phyloP scores from a whole-genome alignment of 2,329 filamentous ascomycete species.

The Lachnellula occidentalis region DNA sequence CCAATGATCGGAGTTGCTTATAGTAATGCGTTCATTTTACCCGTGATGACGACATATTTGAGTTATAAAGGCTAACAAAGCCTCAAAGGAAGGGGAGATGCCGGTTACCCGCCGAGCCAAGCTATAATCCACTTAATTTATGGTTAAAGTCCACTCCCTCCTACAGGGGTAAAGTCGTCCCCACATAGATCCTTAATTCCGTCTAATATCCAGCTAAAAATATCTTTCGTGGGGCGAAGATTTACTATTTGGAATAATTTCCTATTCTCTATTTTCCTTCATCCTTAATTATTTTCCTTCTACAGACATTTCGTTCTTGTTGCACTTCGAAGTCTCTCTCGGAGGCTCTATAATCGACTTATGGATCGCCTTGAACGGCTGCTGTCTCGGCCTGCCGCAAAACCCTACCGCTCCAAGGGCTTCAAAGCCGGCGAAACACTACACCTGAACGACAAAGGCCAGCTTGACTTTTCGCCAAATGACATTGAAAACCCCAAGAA shows the following conservation, averaged over 20 bases:
- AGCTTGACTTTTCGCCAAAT: constrained; percentile 37
- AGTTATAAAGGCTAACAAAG: too few species aligned
- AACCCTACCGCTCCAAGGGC: constrained; percentile 23
- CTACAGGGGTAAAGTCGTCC: too few species aligned
- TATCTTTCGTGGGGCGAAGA: too few species aligned
- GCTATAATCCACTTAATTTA: neutral
- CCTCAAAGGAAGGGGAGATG: neutral
- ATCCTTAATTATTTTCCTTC: too few species aligned
- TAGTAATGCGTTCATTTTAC: too few species aligned
- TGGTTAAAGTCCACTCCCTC: too few species aligned
- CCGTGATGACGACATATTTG: neutral
- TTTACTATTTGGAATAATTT: too few species aligned
- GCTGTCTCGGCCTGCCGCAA: constrained; percentile 24
- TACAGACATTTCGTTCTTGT: too few species aligned
- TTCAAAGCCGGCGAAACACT: constrained; percentile 12
- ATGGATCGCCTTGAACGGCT: constrained; percentile 23
- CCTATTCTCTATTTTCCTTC: too few species aligned
- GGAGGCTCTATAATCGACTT: neutral
- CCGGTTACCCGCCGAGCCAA: neutral
- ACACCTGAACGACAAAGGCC: constrained; percentile 20
- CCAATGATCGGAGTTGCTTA: too few species aligned
- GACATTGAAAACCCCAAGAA: constrained; percentile 41
- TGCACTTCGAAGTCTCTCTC: neutral
- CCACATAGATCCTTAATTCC: too few species aligned
- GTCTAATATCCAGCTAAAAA: too few species aligned